phyloP scores from a whole-genome alignment of 768 basidiomycete species.

The Leccinellum albellum region DNA sequence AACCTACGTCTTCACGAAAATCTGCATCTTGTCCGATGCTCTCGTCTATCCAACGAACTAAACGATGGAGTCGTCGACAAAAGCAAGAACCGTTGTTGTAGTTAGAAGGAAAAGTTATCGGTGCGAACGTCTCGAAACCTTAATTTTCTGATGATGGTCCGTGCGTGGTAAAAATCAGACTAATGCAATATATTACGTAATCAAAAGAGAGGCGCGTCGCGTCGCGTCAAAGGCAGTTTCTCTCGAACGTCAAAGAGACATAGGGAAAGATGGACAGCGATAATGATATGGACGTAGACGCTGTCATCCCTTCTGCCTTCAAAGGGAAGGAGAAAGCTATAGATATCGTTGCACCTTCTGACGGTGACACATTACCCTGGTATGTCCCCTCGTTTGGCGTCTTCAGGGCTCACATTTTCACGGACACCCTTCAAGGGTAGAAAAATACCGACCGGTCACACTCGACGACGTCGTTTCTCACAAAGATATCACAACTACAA shows the following conservation, averaged over 20 bases:
- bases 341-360: conserved; percentile 38
- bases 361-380: conserved; percentile 82
- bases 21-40: conserved; percentile 85
- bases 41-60: conserved; percentile 84
- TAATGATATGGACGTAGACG: conserved; percentile 47
- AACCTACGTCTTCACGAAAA: conserved; percentile 94
- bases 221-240: conserved; percentile 11
- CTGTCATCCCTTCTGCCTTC: conserved; percentile 22
- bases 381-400: conserved; percentile 33
- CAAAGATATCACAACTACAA: conserved; percentile 90
- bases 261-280: conserved; percentile 52
- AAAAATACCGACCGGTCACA: conserved; percentile 92
- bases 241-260: background rate
- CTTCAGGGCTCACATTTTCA: background rate
- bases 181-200: conserved; percentile 6
- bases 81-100: conserved; percentile 45
- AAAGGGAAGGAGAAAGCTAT: conserved; percentile 74
- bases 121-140: conserved; percentile 17
- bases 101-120: conserved; percentile 18
- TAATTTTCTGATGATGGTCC: conserved; percentile 40
- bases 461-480: conserved; percentile 96
- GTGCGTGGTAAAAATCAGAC: conserved; percentile 34
- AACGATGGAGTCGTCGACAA: conserved; percentile 94
- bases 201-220: conserved; percentile 12
- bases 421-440: conserved; percentile 62